Percentiles rank a stretch among this genome's conserved stretches.
Evolutionary conservation across 768 basidiomycete species (phyloP).

Genomic region (Pleurotus salmoneostramineus): DNA sequence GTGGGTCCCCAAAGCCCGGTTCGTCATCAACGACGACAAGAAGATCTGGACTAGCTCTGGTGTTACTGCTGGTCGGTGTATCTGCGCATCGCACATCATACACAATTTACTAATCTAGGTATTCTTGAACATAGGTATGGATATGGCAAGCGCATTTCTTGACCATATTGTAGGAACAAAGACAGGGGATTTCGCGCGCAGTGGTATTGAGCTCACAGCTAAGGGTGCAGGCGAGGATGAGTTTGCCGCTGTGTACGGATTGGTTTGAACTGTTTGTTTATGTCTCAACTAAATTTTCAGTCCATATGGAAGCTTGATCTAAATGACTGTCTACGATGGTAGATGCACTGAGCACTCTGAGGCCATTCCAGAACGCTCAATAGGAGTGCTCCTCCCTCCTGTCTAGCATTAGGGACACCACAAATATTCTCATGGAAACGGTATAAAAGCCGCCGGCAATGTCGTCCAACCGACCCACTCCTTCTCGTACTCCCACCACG

Average conservation of each 20-base stretch:
- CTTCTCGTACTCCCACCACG: too few species aligned
- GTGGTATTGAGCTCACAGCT: slow-evolving; percentile 14
- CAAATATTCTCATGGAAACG: too few species aligned
- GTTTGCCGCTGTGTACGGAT: slow-evolving; percentile 20
- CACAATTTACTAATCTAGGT: too few species aligned
- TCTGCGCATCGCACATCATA: not conserved
- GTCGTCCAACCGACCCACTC: too few species aligned
- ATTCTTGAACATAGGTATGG: slow-evolving; percentile 14
- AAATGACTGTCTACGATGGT: too few species aligned
- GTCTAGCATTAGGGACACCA: too few species aligned
- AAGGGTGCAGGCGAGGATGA: slow-evolving; percentile 18
- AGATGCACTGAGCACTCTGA: too few species aligned
- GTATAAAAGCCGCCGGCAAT: too few species aligned
- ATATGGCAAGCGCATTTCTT: slow-evolving; percentile 26
- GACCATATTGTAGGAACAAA: slow-evolving; percentile 16
- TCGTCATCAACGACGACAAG: slow-evolving; percentile 24
- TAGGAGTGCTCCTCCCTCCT: too few species aligned
- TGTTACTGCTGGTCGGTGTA: slow-evolving; percentile 20
- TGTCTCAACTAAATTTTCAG: too few species aligned
- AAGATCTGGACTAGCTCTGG: slow-evolving; percentile 29
- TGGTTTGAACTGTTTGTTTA: slow-evolving; percentile 11
- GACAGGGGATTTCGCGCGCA: slow-evolving; percentile 12
- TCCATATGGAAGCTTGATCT: too few species aligned
- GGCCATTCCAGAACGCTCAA: too few species aligned
- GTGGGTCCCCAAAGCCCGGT: slow-evolving; percentile 27